Conservation (phyloP, 1,284 basidiomycete genomes). For the Crucibulum cyathiforme region DNA sequence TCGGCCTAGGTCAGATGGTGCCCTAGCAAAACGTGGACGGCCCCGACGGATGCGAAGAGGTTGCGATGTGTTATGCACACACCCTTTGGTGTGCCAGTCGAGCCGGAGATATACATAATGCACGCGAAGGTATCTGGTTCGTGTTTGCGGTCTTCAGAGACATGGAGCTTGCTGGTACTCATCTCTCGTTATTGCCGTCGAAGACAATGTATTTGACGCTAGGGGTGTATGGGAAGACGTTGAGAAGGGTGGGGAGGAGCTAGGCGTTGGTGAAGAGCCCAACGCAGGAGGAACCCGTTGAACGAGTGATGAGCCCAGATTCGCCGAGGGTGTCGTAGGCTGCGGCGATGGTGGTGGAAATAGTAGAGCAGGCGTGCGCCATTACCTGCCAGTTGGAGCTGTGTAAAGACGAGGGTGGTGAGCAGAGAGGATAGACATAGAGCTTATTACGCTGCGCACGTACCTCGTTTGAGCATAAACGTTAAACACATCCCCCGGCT, state of each 20-base stretch:
- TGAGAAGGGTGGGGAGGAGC: slow-evolving; percentile 75
- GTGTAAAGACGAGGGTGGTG: slow-evolving; percentile 11
- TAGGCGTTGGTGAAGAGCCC: slow-evolving; percentile 94
- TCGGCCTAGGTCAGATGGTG: slow-evolving; percentile 78
- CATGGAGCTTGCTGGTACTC: slow-evolving; percentile 55
- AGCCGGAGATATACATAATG: slow-evolving; percentile 98
- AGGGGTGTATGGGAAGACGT: slow-evolving; percentile 74
- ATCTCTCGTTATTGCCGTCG: slow-evolving; percentile 81
- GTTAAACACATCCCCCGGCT: slow-evolving; percentile 83
- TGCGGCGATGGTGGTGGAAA: slow-evolving; percentile 87
- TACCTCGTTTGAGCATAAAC: slow-evolving; percentile 90
- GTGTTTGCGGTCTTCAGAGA: slow-evolving; percentile 59
- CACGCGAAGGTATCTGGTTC: slow-evolving; percentile 76
- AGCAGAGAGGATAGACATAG: not conserved
- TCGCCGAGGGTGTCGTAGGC: slow-evolving; percentile 98
- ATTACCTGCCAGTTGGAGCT: slow-evolving; percentile 91
- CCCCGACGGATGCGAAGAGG: slow-evolving; percentile 85
- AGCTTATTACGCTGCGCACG: slow-evolving; percentile 30
- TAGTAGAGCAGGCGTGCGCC: slow-evolving; percentile 80
- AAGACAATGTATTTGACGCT: slow-evolving; percentile 85
- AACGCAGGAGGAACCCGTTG: slow-evolving; percentile 88
- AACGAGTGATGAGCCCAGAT: slow-evolving; percentile 88
- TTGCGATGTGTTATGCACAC: slow-evolving; percentile 91
- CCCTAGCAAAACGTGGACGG: slow-evolving; percentile 77
- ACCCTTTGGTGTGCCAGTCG: slow-evolving; percentile 93